phyloP scores from a whole-genome alignment of 2,329 filamentous ascomycete species.

The Fusarium fujikuroi region DNA sequence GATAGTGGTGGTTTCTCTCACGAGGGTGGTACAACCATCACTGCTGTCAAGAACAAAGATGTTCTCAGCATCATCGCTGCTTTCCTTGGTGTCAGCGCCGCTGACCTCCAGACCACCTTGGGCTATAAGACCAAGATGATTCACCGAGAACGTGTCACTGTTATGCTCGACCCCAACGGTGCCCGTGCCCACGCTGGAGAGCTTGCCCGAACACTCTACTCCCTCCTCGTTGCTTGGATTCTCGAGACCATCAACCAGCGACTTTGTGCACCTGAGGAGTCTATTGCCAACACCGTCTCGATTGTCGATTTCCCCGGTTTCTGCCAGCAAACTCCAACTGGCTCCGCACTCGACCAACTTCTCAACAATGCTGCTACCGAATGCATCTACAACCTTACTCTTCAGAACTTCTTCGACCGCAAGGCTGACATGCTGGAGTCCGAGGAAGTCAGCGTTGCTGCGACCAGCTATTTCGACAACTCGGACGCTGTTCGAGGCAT shows the following conservation, averaged over 20 bases:
- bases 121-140: conserved; percentile 98
- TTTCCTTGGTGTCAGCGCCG: conserved; percentile 87
- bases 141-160: conserved; percentile 94
- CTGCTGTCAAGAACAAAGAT: conserved; percentile 93
- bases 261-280: conserved; percentile 86
- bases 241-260: conserved; percentile 93
- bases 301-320: conserved; percentile 98
- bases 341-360: conserved; percentile 88
- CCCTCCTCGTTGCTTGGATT: conserved; percentile 90
- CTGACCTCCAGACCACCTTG: conserved; percentile 86
- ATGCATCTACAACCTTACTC: conserved; percentile 88
- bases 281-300: conserved; percentile 92
- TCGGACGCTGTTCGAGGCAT: conserved; percentile 92
- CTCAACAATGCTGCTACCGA: conserved; percentile 95
- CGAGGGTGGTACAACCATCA: conserved; percentile 87
- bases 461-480: conserved; percentile 98
- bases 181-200: conserved; percentile 94
- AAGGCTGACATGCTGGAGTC: conserved; percentile 94
- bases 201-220: conserved; percentile 91
- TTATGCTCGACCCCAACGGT: conserved; percentile 94
- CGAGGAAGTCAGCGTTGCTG: conserved; percentile 89
- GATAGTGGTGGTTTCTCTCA: conserved; percentile 97
- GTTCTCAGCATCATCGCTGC: conserved; percentile 86
- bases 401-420: conserved; percentile 95
- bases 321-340: conserved; percentile 82